Percentiles rank a stretch among this genome's conserved stretches.
Evolutionary conservation across 805 yeast genomes (phyloP).

Genomic region (Tetrapisispora namnaoensis): DNA sequence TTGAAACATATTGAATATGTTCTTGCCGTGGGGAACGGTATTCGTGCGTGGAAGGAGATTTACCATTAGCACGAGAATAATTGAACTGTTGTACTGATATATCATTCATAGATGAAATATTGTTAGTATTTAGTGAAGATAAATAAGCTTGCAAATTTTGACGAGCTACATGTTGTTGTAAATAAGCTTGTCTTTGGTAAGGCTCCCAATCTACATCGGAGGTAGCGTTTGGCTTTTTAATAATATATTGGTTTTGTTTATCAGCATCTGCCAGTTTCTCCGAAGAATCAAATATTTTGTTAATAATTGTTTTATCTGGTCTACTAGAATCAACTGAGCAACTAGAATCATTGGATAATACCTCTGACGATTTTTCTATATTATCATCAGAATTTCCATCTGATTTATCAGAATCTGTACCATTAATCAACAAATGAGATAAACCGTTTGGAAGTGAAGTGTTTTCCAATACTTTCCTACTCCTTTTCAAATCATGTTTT

Average conservation of each 20-base stretch:
- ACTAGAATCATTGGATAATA: not conserved
- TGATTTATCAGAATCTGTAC: conserved; percentile 11
- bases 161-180: conserved; percentile 28
- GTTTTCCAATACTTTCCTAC: conserved; percentile 42
- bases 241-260: conserved; percentile 16
- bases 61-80: not conserved
- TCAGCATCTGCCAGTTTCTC: not conserved
- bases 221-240: conserved; percentile 24
- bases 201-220: conserved; percentile 27
- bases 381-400: conserved; percentile 1
- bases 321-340: not conserved
- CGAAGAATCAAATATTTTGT: not conserved
- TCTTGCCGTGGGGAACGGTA: not conserved
- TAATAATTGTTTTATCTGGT: not conserved
- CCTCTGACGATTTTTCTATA: not conserved
- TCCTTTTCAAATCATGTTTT: conserved; percentile 39
- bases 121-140: conserved; percentile 14
- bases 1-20: not conserved
- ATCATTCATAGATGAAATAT: not conserved
- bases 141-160: conserved; percentile 28
- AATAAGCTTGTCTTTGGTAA: conserved; percentile 26
- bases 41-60: not conserved
- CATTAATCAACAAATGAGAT: conserved; percentile 37
- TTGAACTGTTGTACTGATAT: not conserved
- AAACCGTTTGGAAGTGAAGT: conserved; percentile 46